These are phyloP conservation scores for Thozetella sp. DNA, from an alignment of 495 filamentous ascomycete species.

Conservation along the genomic window DNA sequence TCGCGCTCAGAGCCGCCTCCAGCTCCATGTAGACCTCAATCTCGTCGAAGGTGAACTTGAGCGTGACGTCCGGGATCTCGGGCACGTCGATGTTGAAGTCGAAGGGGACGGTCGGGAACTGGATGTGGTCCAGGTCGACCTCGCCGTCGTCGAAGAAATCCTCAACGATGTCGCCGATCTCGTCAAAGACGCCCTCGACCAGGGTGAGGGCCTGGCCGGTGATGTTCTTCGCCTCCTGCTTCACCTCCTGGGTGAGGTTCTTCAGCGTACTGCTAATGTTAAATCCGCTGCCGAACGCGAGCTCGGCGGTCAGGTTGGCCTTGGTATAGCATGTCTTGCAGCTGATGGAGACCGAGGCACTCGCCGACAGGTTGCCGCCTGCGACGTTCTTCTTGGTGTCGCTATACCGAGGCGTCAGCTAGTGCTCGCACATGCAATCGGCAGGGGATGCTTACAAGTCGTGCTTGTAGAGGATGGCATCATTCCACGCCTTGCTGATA, in stretches of 20 bases:
- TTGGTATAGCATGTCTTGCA: slow-evolving; percentile 56
- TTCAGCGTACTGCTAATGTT: slow-evolving; percentile 34
- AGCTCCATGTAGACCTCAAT: slow-evolving; percentile 55
- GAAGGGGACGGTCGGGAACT: slow-evolving; percentile 34
- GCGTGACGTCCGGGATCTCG: slow-evolving; percentile 37
- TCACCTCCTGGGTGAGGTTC: slow-evolving; percentile 26
- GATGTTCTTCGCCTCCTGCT: slow-evolving; percentile 28
- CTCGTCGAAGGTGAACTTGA: slow-evolving; percentile 48
- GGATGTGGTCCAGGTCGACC: slow-evolving; percentile 30
- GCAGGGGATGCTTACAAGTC: no score
- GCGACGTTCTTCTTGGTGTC: not conserved
- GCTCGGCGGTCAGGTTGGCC: slow-evolving; percentile 38
- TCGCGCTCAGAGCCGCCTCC: slow-evolving; percentile 40
- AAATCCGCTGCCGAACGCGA: slow-evolving; percentile 39
- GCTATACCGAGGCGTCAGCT: not conserved
- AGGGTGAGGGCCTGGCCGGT: slow-evolving; percentile 7
- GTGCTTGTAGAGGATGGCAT: not conserved
- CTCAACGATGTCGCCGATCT: slow-evolving; percentile 24
- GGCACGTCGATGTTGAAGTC: slow-evolving; percentile 39
- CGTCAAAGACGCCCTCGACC: slow-evolving; percentile 13
- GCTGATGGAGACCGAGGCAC: slow-evolving; percentile 28
- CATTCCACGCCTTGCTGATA: not conserved
- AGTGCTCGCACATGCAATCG: no score
- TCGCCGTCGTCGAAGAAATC: slow-evolving; percentile 15
- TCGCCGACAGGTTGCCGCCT: not conserved